Evolutionary conservation across 352 stramenopile genomes (phyloP).

Genomic region (Phytophthora tubulina): DNA sequence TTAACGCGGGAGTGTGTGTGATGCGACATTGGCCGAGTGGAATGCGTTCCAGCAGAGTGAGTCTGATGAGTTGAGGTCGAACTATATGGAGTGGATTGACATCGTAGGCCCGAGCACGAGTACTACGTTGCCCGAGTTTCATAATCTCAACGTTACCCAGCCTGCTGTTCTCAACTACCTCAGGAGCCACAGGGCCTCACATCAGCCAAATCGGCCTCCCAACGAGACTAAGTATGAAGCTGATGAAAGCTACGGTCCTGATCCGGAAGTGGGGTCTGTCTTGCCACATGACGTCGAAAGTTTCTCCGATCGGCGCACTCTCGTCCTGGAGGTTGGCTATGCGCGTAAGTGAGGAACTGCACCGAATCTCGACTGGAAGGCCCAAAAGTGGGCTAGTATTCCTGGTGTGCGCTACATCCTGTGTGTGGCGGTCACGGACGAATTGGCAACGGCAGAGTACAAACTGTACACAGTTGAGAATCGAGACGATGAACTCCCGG

Average conservation of each 20-base stretch:
- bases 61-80: neutral
- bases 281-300: neutral
- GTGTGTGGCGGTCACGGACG: neutral
- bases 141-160: too few relatives aligned
- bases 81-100: constrained; percentile 16
- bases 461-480: constrained; percentile 3
- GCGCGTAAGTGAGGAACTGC: neutral
- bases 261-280: neutral
- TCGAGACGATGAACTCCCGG: neutral
- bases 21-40: neutral
- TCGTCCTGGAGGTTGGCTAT: constrained; percentile 5
- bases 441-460: neutral
- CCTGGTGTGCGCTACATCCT: constrained; percentile 5
- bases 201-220: neutral
- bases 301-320: neutral
- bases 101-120: constrained; percentile 1
- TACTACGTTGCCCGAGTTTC: neutral
- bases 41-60: neutral
- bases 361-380: constrained; percentile 7
- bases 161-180: neutral
- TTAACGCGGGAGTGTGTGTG: neutral
- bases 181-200: neutral
- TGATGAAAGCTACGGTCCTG: neutral
- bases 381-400: neutral
- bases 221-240: neutral